Conservation (phyloP, 805 yeast genomes). For the Geotrichum ghanense region DNA sequence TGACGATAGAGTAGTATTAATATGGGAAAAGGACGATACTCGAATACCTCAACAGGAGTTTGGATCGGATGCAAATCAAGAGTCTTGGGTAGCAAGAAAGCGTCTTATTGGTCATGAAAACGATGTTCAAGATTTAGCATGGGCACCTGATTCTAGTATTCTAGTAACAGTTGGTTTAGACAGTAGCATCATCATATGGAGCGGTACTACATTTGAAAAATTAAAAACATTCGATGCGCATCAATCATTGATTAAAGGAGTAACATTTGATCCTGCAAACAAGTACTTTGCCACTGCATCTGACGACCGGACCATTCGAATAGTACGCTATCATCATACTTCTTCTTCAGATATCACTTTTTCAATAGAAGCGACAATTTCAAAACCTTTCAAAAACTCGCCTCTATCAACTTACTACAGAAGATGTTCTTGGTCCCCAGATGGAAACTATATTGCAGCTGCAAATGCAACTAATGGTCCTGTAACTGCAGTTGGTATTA, state of each 20-base stretch:
- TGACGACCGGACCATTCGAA: constrained; percentile 84
- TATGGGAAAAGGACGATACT: constrained; percentile 87
- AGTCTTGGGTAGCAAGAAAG: constrained; percentile 90
- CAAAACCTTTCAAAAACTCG: constrained; percentile 76
- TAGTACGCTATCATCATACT: constrained; percentile 73
- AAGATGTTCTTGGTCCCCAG: constrained; percentile 62
- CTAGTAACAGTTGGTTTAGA: constrained; percentile 92
- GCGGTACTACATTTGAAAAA: constrained; percentile 81
- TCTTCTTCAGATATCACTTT: constrained; percentile 62
- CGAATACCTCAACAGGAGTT: constrained; percentile 42
- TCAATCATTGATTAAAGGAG: constrained; percentile 91
- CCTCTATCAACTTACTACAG: constrained; percentile 87
- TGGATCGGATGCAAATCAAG: constrained; percentile 67
- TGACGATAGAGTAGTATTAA: constrained; percentile 81
- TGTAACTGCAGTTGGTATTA: constrained; percentile 46
- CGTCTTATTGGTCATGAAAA: constrained; percentile 94
- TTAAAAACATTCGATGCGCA: constrained; percentile 85
- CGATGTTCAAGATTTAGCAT: constrained; percentile 94
- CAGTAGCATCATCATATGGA: constrained; percentile 87
- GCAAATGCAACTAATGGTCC: constrained; percentile 64
- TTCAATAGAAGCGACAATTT: constrained; percentile 71
- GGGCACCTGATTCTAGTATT: constrained; percentile 92
- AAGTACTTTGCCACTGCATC: constrained; percentile 95
- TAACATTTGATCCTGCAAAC: constrained; percentile 95
- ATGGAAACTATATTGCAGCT: constrained; percentile 59